Evolutionary conservation across 2,329 filamentous ascomycete species (phyloP).

Genomic region (Penicillium glabrum): DNA sequence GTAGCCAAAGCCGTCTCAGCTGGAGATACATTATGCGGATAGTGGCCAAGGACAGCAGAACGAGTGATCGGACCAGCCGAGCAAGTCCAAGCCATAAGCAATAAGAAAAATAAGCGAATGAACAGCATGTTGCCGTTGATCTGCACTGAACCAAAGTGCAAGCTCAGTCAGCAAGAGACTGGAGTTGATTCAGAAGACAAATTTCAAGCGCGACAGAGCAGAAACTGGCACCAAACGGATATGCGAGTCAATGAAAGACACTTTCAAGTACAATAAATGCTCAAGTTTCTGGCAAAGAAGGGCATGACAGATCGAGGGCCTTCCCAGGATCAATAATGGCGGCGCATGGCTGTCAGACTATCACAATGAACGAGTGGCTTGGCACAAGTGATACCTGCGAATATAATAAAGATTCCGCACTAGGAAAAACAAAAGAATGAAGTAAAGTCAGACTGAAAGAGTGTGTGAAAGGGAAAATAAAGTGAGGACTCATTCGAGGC

Average conservation of each 20-base stretch:
- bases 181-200: background rate
- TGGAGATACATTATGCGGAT: background rate
- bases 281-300: background rate
- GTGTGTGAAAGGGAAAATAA: background rate
- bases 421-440: background rate
- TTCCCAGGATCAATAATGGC: background rate
- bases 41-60: background rate
- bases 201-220: background rate
- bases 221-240: background rate
- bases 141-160: background rate
- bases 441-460: background rate
- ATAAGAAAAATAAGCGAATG: slow-evolving; percentile 6
- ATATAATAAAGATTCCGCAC: background rate
- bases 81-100: slow-evolving; percentile 15
- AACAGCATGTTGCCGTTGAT: slow-evolving; percentile 16
- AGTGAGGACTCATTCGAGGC: background rate
- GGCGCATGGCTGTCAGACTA: background rate
- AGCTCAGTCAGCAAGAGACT: background rate
- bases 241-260: background rate
- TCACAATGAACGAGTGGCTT: background rate
- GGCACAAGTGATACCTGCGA: background rate
- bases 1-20: background rate
- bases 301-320: background rate
- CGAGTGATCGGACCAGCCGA: slow-evolving; percentile 30
- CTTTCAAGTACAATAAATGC: background rate